Conservation (phyloP, 2,329 filamentous ascomycete genomes). For the Sclerotinia spermophila region DNA sequence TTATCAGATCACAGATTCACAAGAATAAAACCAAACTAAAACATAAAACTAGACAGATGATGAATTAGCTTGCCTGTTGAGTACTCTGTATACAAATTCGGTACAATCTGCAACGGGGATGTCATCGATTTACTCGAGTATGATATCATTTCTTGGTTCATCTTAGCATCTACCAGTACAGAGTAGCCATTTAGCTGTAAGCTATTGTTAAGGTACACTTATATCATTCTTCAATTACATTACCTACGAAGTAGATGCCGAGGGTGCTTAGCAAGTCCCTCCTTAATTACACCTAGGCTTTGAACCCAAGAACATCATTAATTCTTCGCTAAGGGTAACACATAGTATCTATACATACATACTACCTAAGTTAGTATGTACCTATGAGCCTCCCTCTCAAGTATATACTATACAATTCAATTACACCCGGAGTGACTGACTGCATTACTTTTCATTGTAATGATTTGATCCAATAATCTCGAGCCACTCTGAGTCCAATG, state of each 20-base stretch:
- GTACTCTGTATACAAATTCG: background rate
- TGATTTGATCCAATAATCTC: background rate
- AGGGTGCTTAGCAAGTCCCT: background rate
- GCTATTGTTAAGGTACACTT: background rate
- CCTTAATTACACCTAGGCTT: background rate
- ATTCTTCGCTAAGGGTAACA: background rate
- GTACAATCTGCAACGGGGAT: background rate
- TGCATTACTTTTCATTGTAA: background rate
- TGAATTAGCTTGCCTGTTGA: background rate
- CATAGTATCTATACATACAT: background rate
- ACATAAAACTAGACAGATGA: background rate
- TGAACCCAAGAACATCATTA: background rate
- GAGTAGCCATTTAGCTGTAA: background rate
- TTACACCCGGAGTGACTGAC: background rate
- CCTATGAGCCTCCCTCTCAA: no score
- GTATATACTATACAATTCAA: background rate
- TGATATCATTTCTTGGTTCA: slow-evolving; percentile 9
- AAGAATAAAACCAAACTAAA: background rate
- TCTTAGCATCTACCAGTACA: background rate
- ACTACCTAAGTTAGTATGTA: no score
- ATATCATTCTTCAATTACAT: background rate
- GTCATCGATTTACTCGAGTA: background rate
- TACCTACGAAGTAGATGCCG: no score
- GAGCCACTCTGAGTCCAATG: background rate
- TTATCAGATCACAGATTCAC: background rate